Base-by-base conservation (phyloP, 2,329 filamentous ascomycete species). In the Cytospora schulzeri region DNA sequence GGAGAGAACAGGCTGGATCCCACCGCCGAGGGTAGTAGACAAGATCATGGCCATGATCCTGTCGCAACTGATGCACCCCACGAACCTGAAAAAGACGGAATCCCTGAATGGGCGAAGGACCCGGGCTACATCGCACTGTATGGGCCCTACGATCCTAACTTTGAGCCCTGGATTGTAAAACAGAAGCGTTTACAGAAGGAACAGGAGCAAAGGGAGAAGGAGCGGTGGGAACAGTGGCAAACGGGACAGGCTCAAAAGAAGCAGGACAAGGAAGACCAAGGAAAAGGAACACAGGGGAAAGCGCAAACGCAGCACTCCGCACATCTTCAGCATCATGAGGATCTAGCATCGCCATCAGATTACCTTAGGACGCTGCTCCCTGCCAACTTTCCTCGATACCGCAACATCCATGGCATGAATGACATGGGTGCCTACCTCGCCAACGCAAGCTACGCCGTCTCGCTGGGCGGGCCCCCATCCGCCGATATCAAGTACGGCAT, bases 401-500 rank as follows among this genome's bases (percentile, higher is more conserved):
- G 51, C 51, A 24, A 24, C 28, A 45, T 54, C 3, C 14, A 33
- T 38, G 53, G 60, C 17, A n/a, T 58, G 33, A 54, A 56, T 28
- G 52, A 65, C 11, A 24, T 63, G 17, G 45, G 41, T 9, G 54
- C 59, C 19, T 66, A 63, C 64, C 53, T 63, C 3, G 64, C 64
- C 54, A 58, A 57, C n/a, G 53, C 59, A 22, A 45, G 29, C 64
- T 66, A 66, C 38, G 48, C 62, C 28, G 60, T 62, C 22, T 62
- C 64, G 45, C 29, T 63, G 8, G 41, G 53, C 24, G 64, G 60
- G 15, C 53, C 63, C 5, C 63, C 64, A 8, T 29, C 26, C 8
- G 31, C 53, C 5, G 64, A 62, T 19, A 53, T 62, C 28, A 57
- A 53, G 35, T 66, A 63, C 59, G 64, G 64, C 33, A 51, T 66